Percentiles rank a stretch among this genome's conserved stretches.
Conservation (phyloP, 495 filamentous ascomycete species). For the Mytilinidion resinicola region DNA sequence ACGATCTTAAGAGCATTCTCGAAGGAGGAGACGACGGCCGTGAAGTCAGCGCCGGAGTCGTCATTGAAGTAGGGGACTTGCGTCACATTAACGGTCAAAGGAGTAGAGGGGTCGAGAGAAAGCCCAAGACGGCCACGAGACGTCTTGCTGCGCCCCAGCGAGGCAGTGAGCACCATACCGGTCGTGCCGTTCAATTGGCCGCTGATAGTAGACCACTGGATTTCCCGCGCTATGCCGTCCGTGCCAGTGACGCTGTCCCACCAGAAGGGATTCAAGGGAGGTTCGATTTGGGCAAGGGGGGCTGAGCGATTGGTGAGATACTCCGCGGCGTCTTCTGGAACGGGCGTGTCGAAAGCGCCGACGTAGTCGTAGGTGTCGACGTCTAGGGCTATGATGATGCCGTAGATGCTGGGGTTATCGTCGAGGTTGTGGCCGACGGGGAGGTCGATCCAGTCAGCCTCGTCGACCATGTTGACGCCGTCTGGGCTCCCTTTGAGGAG, state of each 20-base stretch:
- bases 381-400: too few relatives aligned
- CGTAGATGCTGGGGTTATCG: too few relatives aligned
- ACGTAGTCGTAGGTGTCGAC: neutral
- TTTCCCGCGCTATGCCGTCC: neutral
- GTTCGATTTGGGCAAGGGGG: neutral
- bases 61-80: slow-evolving; percentile 10
- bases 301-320: neutral
- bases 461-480: neutral
- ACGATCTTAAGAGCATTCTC: neutral
- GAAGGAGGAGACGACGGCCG: neutral
- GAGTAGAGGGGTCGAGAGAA: neutral
- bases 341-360: neutral
- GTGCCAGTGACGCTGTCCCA: neutral
- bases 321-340: neutral
- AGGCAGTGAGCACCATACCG: neutral
- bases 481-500: neutral
- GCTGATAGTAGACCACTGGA: neutral
- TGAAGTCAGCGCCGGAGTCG: neutral
- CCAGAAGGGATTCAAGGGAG: neutral
- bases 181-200: neutral
- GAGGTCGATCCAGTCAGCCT: neutral
- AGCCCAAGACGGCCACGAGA: neutral
- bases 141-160: neutral
- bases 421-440: neutral
- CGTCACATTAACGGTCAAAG: neutral